Conservation (phyloP, 495 filamentous ascomycete species). For the Bathelium albidoporum region DNA sequence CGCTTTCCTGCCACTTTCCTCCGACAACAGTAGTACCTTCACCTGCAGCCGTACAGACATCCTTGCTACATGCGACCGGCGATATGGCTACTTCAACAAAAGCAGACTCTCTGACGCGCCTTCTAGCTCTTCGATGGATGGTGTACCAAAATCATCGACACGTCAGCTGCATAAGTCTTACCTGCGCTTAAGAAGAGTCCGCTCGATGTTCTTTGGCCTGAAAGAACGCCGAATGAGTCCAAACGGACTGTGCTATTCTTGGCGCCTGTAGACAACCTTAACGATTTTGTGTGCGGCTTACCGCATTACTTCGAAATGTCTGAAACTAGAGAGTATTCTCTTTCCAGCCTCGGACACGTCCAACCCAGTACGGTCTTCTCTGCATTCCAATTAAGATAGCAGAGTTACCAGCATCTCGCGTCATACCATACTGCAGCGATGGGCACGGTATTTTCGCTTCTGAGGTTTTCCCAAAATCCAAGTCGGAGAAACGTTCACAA, state of each 20-base stretch:
- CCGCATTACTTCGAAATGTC: background rate
- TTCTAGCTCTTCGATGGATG: slow-evolving; percentile 26
- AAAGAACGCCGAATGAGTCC: slow-evolving; percentile 7
- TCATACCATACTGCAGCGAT: slow-evolving; percentile 43
- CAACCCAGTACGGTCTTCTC: background rate
- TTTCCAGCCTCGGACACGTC: background rate
- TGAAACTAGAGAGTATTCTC: background rate
- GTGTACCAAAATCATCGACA: slow-evolving; percentile 16
- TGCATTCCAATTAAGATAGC: slow-evolving; percentile 36
- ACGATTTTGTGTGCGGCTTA: background rate
- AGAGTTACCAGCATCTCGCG: slow-evolving; percentile 43
- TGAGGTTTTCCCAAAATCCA: no score
- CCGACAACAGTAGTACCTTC: slow-evolving; percentile 20
- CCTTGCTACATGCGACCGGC: slow-evolving; percentile 24
- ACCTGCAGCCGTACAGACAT: slow-evolving; percentile 20
- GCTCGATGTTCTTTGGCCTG: slow-evolving; percentile 15
- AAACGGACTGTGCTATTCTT: slow-evolving; percentile 16
- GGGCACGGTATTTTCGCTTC: slow-evolving; percentile 30
- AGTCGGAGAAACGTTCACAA: background rate
- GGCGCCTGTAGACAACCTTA: slow-evolving; percentile 7
- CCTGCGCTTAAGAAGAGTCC: slow-evolving; percentile 20
- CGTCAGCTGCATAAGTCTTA: slow-evolving; percentile 14
- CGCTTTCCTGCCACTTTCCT: slow-evolving; percentile 21
- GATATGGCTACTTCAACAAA: slow-evolving; percentile 15
- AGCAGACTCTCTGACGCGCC: slow-evolving; percentile 14